phyloP scores from a whole-genome alignment of 257 asterid species.

The Cordia subcordata region DNA sequence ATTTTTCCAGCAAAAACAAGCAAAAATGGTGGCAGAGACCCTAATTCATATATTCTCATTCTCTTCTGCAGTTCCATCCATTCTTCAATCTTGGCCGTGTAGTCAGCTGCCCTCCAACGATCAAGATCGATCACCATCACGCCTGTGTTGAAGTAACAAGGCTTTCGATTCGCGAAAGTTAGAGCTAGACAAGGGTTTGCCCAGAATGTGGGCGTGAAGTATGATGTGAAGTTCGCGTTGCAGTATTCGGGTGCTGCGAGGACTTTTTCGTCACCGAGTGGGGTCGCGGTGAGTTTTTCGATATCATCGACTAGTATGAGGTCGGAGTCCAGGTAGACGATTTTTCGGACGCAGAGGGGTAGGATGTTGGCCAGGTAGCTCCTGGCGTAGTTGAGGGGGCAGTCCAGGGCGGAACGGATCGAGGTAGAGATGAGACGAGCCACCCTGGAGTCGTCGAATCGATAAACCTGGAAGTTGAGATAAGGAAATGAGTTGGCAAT shows the following conservation, averaged over 20 bases:
- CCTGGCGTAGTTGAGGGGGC: slow-evolving; percentile 90
- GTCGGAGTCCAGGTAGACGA: slow-evolving; percentile 87
- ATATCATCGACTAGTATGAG: slow-evolving; percentile 81
- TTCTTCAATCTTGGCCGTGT: slow-evolving; percentile 73
- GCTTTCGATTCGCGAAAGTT: slow-evolving; percentile 57
- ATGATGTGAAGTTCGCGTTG: slow-evolving; percentile 80
- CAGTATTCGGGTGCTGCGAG: slow-evolving; percentile 97
- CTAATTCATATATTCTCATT: slow-evolving; percentile 78
- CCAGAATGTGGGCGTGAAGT: slow-evolving; percentile 90
- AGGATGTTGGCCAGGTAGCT: slow-evolving; percentile 72
- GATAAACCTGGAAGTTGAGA: slow-evolving; percentile 53
- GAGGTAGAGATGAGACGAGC: slow-evolving; percentile 82
- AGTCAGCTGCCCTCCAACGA: slow-evolving; percentile 71
- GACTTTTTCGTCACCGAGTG: slow-evolving; percentile 39
- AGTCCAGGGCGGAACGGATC: slow-evolving; percentile 91
- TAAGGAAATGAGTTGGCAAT: slow-evolving; percentile 68
- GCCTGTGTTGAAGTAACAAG: slow-evolving; percentile 94
- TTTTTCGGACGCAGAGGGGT: slow-evolving; percentile 66
- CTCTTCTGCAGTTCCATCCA: slow-evolving; percentile 97
- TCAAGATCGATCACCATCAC: slow-evolving; percentile 89
- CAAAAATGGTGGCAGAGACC: slow-evolving; percentile 80
- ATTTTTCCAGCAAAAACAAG: slow-evolving; percentile 88
- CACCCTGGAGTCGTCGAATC: slow-evolving; percentile 49
- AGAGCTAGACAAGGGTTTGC: slow-evolving; percentile 74
- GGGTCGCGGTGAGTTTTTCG: slow-evolving; percentile 54